Conservation (phyloP, 2,329 filamentous ascomycete species). For the Epichloe bromicola region DNA sequence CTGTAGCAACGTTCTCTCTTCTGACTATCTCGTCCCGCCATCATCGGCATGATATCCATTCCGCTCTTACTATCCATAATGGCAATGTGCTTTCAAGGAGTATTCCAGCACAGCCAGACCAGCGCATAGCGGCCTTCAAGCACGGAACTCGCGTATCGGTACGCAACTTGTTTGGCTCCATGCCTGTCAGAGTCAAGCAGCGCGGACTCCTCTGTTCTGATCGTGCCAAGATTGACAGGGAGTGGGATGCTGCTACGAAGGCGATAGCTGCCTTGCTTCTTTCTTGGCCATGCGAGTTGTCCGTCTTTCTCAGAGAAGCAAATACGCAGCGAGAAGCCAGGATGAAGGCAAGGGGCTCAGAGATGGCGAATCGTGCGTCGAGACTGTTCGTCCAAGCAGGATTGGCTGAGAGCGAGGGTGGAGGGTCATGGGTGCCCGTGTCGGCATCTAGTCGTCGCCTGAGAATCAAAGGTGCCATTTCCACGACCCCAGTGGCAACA, state of each 20-base stretch:
- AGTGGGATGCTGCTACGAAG: slow-evolving; percentile 52
- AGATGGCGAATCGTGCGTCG: slow-evolving; percentile 17
- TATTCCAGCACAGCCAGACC: slow-evolving; percentile 44
- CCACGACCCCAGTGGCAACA: slow-evolving; percentile 53
- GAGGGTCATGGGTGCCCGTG: slow-evolving; percentile 53
- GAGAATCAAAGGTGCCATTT: slow-evolving; percentile 58
- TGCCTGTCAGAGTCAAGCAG: slow-evolving; percentile 83
- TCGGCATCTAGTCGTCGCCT: slow-evolving; percentile 51
- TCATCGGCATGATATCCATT: slow-evolving; percentile 42
- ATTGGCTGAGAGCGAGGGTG: slow-evolving; percentile 40
- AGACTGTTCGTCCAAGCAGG: slow-evolving; percentile 53
- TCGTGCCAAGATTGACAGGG: slow-evolving; percentile 38
- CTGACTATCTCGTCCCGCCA: slow-evolving; percentile 66
- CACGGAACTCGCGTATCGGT: slow-evolving; percentile 69
- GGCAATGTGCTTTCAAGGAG: slow-evolving; percentile 52
- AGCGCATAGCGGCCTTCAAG: slow-evolving; percentile 38
- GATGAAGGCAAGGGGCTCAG: slow-evolving; percentile 18
- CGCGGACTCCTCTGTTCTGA: slow-evolving; percentile 43
- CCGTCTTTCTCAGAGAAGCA: slow-evolving; percentile 45
- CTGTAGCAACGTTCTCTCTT: slow-evolving; percentile 62
- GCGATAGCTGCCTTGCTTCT: slow-evolving; percentile 53
- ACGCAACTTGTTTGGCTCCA: slow-evolving; percentile 72
- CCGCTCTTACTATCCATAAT: slow-evolving; percentile 57
- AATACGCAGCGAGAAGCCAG: slow-evolving; percentile 22
- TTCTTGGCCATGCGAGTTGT: slow-evolving; percentile 46